phyloP scores from a whole-genome alignment of 768 basidiomycete genomes.

The Coprinellus aureogranulatus region DNA sequence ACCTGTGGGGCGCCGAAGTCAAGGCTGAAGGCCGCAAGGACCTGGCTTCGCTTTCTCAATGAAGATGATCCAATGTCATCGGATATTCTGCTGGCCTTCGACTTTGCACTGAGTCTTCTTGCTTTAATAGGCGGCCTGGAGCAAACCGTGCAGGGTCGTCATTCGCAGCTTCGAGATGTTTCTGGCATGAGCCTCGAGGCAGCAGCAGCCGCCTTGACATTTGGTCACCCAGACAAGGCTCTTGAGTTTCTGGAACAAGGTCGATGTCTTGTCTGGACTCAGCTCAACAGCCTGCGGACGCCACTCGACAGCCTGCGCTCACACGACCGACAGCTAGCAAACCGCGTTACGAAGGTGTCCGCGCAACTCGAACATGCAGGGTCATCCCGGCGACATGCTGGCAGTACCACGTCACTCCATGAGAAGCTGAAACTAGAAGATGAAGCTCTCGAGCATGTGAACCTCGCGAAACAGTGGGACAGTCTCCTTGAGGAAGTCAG shows the following conservation, averaged over 20 bases:
- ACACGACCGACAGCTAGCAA: constrained; percentile 7
- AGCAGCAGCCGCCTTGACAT: constrained; percentile 11
- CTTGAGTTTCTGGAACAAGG: constrained; percentile 26
- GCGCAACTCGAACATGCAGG: constrained; percentile 10
- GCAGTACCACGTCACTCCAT: not conserved
- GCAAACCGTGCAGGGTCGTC: not conserved
- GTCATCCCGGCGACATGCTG: not conserved
- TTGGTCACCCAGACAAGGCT: constrained; percentile 8
- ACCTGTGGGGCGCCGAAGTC: not conserved
- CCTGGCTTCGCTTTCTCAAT: not conserved
- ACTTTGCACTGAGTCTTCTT: not conserved
- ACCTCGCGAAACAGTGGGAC: constrained; percentile 16
- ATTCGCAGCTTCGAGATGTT: not conserved
- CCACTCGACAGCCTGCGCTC: constrained; percentile 15
- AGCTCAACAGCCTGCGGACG: constrained; percentile 15
- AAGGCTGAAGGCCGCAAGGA: not conserved
- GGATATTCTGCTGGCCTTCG: not conserved
- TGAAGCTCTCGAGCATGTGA: constrained; percentile 4
- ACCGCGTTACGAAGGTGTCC: constrained; percentile 5
- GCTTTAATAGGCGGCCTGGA: not conserved
- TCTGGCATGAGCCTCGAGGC: constrained; percentile 1
- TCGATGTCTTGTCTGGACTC: constrained; percentile 21
- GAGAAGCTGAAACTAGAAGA: constrained; percentile 6
- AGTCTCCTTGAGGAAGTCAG: constrained; percentile 6
- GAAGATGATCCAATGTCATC: not conserved